Conservation (phyloP, 257 asterid genomes). For the Solanum chiquidenum region DNA sequence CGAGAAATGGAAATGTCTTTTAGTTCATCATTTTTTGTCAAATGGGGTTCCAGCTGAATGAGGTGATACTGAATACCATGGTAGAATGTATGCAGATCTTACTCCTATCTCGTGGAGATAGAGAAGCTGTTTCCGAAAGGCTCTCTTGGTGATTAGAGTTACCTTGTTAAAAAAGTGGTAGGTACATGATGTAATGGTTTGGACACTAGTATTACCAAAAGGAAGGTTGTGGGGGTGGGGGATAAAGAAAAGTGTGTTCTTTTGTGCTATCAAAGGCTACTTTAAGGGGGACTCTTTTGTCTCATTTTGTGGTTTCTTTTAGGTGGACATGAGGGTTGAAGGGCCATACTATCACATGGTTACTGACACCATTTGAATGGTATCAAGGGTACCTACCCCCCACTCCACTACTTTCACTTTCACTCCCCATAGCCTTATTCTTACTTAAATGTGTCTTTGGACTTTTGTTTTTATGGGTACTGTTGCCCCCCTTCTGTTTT, state of each 20-base stretch:
- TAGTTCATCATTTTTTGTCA: neutral
- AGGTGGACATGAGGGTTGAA: conserved; percentile 26
- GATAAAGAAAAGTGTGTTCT: conserved; percentile 12
- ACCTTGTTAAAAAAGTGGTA: neutral
- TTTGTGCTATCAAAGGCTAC: conserved; percentile 27
- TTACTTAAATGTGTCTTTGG: conserved; percentile 18
- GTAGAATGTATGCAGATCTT: neutral
- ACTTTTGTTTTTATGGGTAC: conserved; percentile 27
- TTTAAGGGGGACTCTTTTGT: conserved; percentile 26
- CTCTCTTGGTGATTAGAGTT: neutral
- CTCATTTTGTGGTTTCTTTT: conserved; percentile 34
- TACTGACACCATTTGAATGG: conserved; percentile 26
- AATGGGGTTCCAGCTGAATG: neutral
- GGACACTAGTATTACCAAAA: neutral
- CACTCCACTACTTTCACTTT: conserved; percentile 15
- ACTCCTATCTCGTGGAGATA: neutral
- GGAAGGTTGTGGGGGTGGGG: neutral
- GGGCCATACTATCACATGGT: conserved; percentile 37
- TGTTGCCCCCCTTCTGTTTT: conserved; percentile 11
- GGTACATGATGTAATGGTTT: neutral
- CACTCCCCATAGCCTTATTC: conserved; percentile 12
- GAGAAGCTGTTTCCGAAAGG: neutral
- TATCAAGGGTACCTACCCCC: conserved; percentile 14
- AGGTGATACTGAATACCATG: neutral
- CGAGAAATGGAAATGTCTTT: neutral